A percentile compares a stretch with the other conserved stretches of the same genome.
These are phyloP conservation scores for Penicillium riverlandense DNA, from an alignment of 495 filamentous ascomycete genomes.

Conservation along the genomic window DNA sequence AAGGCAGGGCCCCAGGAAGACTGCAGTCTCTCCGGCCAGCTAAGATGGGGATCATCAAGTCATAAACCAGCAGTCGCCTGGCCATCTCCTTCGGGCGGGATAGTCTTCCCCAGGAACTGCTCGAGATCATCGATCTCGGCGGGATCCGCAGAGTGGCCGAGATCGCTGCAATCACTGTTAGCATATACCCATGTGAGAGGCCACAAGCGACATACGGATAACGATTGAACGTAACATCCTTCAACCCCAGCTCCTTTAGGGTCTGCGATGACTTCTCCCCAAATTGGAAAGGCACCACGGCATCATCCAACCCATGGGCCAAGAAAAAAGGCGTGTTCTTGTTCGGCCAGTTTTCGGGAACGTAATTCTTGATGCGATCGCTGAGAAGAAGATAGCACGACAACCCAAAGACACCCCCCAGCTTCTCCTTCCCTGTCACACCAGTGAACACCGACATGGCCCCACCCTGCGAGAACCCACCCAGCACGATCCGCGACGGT, in stretches of 20 bases:
- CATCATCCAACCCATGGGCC: constrained; percentile 73
- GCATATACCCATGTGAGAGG: constrained; percentile 1
- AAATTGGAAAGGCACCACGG: constrained; percentile 59
- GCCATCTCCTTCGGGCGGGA: constrained; percentile 55
- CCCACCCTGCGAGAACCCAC: constrained; percentile 57
- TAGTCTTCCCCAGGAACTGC: constrained; percentile 55
- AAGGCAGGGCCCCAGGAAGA: constrained; percentile 13
- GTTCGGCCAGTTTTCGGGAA: constrained; percentile 60
- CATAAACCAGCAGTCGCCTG: constrained; percentile 45
- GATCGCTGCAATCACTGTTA: constrained; percentile 37
- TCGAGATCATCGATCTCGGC: constrained; percentile 82
- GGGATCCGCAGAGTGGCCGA: constrained; percentile 70
- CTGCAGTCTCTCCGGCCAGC: too few species aligned
- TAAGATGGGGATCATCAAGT: constrained; percentile 15
- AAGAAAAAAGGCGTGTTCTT: constrained; percentile 80
- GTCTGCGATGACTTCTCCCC: constrained; percentile 56
- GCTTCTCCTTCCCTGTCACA: constrained; percentile 62
- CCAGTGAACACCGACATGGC: constrained; percentile 58
- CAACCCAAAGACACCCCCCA: constrained; percentile 83
- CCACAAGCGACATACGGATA: constrained; percentile 53
- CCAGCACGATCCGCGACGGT: constrained; percentile 75
- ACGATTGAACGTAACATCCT: constrained; percentile 63
- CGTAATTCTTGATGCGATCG: constrained; percentile 58
- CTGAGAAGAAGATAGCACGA: constrained; percentile 76
- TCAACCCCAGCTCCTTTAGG: constrained; percentile 58